phyloP scores from a whole-genome alignment of 441 rosid species.

The Francoa sonchifolia region DNA sequence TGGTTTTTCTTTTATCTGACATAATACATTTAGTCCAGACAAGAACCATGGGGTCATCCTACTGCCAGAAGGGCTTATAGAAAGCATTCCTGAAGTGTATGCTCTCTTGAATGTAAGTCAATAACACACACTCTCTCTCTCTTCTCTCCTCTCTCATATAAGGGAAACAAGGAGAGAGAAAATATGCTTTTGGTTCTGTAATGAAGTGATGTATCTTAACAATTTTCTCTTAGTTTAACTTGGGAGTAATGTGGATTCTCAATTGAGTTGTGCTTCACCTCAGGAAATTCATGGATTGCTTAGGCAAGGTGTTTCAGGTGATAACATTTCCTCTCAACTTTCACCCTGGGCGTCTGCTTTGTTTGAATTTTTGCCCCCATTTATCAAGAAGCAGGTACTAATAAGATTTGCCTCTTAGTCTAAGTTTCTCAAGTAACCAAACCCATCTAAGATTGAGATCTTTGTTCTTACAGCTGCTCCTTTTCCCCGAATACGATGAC shows the following conservation, averaged over 20 bases:
- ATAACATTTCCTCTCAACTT: slow-evolving; percentile 70
- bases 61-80: slow-evolving; percentile 94
- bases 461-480: slow-evolving; percentile 63
- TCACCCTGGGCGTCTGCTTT: slow-evolving; percentile 99
- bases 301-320: slow-evolving; percentile 57
- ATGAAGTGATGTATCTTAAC: too few relatives aligned
- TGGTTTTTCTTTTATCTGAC: slow-evolving; percentile 17
- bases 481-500: slow-evolving; percentile 91
- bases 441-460: slow-evolving; percentile 14
- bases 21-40: slow-evolving; percentile 30
- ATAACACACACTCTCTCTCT: neutral
- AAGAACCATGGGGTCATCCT: slow-evolving; percentile 93
- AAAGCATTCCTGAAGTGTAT: slow-evolving; percentile 94
- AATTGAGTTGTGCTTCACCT: slow-evolving; percentile 13
- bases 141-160: neutral
- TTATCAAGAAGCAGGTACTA: slow-evolving; percentile 81
- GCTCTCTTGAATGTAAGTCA: slow-evolving; percentile 73
- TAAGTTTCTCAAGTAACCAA: too few relatives aligned
- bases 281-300: slow-evolving; percentile 94
- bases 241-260: neutral
- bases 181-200: too few relatives aligned
- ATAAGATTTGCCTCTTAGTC: too few relatives aligned
- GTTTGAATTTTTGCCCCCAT: slow-evolving; percentile 86
- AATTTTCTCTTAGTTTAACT: neutral
- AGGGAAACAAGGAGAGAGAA: too few relatives aligned